phyloP scores from a whole-genome alignment of 1,284 basidiomycete genomes.

The Ganoderma meredithae region DNA sequence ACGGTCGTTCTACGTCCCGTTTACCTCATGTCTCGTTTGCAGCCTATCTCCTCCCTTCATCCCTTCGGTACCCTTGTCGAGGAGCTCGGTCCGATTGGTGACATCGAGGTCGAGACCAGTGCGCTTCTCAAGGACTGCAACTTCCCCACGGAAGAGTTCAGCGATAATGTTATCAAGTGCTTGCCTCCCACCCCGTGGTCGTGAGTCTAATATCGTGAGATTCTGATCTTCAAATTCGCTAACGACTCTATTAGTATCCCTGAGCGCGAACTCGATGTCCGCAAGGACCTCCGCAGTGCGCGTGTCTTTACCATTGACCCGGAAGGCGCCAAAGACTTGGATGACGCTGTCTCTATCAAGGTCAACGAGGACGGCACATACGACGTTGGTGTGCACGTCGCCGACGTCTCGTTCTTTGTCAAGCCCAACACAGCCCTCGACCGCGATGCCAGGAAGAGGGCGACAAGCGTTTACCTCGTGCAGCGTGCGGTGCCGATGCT shows the following conservation, averaged over 20 bases:
- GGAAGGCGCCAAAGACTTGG: conserved; percentile 88
- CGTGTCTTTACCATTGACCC: conserved; percentile 96
- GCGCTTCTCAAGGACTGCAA: conserved; percentile 98
- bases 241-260: conserved; percentile 69
- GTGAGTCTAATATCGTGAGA: conserved; percentile 56
- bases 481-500: conserved; percentile 97
- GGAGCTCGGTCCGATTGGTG: conserved; percentile 97
- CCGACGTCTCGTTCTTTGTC: conserved; percentile 96
- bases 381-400: conserved; percentile 93
- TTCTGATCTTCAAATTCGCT: conserved; percentile 1
- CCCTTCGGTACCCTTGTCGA: conserved; percentile 99
- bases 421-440: conserved; percentile 97
- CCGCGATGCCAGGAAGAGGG: conserved; percentile 96
- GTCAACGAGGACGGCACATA: conserved; percentile 90
- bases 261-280: conserved; percentile 87
- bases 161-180: conserved; percentile 94
- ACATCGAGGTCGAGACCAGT: conserved; percentile 97
- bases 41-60: conserved; percentile 96
- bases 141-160: conserved; percentile 94
- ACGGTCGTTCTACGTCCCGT: conserved; percentile 21
- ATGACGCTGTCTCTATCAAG: conserved; percentile 93
- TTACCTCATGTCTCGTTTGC: conserved; percentile 26
- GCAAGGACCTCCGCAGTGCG: conserved; percentile 87
- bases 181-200: conserved; percentile 94
- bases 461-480: conserved; percentile 96